phyloP scores from a whole-genome alignment of 1,284 basidiomycete species.

The Cronartium ribicola region DNA sequence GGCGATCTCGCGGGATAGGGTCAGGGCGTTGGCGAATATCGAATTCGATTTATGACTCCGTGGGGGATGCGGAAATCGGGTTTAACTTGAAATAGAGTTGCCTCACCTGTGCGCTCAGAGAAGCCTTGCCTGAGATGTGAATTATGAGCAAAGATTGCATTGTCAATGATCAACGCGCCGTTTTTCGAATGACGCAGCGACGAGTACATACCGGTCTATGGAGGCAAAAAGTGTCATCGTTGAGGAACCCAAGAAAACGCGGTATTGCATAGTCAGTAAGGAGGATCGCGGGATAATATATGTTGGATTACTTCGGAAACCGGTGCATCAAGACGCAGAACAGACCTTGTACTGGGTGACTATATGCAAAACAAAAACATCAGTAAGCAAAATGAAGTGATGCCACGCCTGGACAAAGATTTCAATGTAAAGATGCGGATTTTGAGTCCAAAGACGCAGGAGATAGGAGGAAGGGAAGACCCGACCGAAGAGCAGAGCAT shows the following conservation, averaged over 20 bases:
- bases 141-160: too few species aligned
- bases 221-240: not conserved
- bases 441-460: not conserved
- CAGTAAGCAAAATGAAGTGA: too few species aligned
- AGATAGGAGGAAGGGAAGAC: not conserved
- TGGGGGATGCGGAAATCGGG: too few species aligned
- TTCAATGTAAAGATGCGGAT: too few species aligned
- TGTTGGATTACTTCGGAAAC: not conserved
- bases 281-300: not conserved
- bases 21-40: too few species aligned
- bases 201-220: not conserved
- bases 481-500: not conserved
- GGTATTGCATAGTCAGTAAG: not conserved
- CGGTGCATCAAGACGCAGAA: not conserved
- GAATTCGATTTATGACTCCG: too few species aligned
- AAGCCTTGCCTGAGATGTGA: conserved; percentile 50
- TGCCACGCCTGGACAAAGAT: too few species aligned
- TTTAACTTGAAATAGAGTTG: not conserved
- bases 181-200: not conserved
- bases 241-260: not conserved
- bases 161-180: too few species aligned
- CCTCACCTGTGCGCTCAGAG: conserved; percentile 45
- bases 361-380: not conserved
- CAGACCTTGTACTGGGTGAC: conserved; percentile 8
- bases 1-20: too few species aligned